Conservation (phyloP, 257 asterid species). For the Leptodermis oblonga region DNA sequence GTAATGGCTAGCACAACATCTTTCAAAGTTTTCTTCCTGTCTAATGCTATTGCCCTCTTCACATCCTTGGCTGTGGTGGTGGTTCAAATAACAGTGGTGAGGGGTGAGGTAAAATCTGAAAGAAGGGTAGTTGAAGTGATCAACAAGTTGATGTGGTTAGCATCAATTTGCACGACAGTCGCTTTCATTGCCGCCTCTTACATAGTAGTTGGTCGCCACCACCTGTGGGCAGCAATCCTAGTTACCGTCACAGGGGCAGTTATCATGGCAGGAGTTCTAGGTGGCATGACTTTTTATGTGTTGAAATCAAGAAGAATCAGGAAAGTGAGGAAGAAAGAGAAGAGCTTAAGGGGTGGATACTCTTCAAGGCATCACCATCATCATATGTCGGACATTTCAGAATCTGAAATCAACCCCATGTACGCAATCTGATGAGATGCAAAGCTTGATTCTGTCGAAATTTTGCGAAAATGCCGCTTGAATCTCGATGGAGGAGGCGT, state of each 20-base stretch:
- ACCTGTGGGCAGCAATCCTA: conserved; percentile 61
- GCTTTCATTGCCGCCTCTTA: conserved; percentile 65
- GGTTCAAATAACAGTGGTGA: conserved; percentile 72
- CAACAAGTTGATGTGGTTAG: conserved; percentile 76
- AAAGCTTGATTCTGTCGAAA: background rate
- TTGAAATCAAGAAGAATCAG: conserved; percentile 47
- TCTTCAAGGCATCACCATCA: conserved; percentile 21
- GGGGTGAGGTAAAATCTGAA: conserved; percentile 65
- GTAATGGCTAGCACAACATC: conserved; percentile 33
- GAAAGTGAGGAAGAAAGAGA: conserved; percentile 51
- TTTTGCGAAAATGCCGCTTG: too few relatives aligned
- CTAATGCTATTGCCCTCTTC: conserved; percentile 66
- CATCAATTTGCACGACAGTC: conserved; percentile 64
- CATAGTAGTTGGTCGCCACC: conserved; percentile 53
- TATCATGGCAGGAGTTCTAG: conserved; percentile 57
- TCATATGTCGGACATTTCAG: conserved; percentile 32
- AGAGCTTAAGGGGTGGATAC: conserved; percentile 38
- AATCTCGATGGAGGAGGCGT: too few relatives aligned
- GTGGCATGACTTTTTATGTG: conserved; percentile 67
- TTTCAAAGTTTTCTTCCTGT: conserved; percentile 55
- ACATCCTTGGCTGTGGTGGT: conserved; percentile 73
- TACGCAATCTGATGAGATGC: conserved; percentile 59
- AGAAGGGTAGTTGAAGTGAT: conserved; percentile 62
- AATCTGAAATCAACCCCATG: conserved; percentile 52
- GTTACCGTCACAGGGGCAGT: conserved; percentile 50